Conservation (phyloP, 2,329 filamentous ascomycete species). For the Botrytis aclada region DNA sequence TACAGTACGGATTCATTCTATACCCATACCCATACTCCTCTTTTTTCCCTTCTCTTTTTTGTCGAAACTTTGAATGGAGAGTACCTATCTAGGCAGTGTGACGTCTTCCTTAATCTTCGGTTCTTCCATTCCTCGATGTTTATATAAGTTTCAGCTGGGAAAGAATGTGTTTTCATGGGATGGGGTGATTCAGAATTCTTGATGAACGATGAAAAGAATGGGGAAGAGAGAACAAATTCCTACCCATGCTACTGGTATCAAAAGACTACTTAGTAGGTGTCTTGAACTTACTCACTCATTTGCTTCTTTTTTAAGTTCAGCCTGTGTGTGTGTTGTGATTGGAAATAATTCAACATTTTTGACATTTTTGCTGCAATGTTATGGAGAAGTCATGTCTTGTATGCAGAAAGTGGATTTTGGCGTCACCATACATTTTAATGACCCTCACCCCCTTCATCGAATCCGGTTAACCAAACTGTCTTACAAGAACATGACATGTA, state of each 20-base stretch:
- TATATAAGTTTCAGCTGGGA: neutral
- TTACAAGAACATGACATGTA: neutral
- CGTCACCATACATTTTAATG: neutral
- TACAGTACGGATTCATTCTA: neutral
- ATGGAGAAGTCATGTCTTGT: neutral
- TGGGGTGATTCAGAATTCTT: neutral
- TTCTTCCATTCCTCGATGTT: neutral
- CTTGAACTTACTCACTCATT: neutral
- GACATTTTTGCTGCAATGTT: neutral
- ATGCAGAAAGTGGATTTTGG: neutral
- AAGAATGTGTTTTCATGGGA: neutral
- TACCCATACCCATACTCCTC: neutral
- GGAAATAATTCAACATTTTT: neutral
- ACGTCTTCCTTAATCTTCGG: neutral
- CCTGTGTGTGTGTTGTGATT: neutral
- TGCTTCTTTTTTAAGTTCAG: neutral
- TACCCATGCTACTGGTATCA: neutral
- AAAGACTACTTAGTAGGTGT: neutral
- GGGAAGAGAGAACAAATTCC: neutral
- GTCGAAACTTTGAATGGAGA: neutral
- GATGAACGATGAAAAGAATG: neutral
- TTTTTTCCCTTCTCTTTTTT: neutral
- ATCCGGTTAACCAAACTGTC: neutral
- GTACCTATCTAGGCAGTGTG: neutral
- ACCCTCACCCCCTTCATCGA: conserved; percentile 10